phyloP scores from a whole-genome alignment of 2,329 filamentous ascomycete genomes.

The Aspergillus jensenii region DNA sequence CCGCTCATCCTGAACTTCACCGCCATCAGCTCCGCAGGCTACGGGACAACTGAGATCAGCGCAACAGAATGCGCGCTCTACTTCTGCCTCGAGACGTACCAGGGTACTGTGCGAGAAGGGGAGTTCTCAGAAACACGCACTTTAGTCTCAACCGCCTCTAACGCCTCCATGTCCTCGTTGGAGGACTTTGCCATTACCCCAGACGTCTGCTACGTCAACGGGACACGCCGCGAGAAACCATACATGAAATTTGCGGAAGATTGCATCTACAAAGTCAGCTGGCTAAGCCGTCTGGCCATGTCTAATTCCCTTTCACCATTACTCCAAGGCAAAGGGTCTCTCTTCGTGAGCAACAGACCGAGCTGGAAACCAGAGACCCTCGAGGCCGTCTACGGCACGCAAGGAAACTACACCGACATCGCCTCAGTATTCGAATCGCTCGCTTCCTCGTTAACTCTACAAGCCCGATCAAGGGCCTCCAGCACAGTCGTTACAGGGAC shows the following conservation, averaged over 20 bases:
- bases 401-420: not conserved
- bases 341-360: not conserved
- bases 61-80: not conserved
- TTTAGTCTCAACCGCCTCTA: not conserved
- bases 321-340: not conserved
- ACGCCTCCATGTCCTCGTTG: not conserved
- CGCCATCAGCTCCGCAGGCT: not conserved
- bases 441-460: not conserved
- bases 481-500: not conserved
- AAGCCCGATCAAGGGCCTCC: not conserved
- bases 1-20: not conserved
- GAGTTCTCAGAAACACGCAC: not conserved
- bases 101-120: not conserved
- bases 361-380: not conserved
- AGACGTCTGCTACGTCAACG: not conserved
- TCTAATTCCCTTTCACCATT: not conserved
- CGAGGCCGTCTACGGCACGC: not conserved
- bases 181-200: not conserved
- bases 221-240: not conserved
- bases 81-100: not conserved
- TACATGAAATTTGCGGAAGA: not conserved
- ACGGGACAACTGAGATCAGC: not conserved
- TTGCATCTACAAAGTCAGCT: not conserved
- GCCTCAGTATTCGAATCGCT: not conserved
- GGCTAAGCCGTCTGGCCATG: not conserved